Percentiles rank a stretch among this genome's conserved stretches.
phyloP scores from a whole-genome alignment of 169 alveolate species.

The Babesia bigemina region DNA sequence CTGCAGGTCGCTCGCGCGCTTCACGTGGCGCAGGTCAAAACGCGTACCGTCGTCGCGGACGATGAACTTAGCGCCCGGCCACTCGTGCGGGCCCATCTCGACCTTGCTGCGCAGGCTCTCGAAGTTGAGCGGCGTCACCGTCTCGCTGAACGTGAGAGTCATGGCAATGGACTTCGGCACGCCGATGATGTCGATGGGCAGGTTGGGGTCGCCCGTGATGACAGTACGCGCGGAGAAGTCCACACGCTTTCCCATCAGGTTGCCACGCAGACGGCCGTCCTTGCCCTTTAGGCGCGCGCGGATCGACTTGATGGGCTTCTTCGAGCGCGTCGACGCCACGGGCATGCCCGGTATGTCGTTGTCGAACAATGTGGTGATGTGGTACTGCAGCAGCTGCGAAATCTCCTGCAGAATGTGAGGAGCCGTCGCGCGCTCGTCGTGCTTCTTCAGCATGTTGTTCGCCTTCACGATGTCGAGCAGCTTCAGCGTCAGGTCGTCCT shows the following conservation, averaged over 20 bases:
- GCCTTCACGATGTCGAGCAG: slow-evolving; percentile 94
- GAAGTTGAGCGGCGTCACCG: slow-evolving; percentile 95
- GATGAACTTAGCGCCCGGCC: slow-evolving; percentile 98
- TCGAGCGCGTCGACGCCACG: slow-evolving; percentile 93
- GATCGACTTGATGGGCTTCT: slow-evolving; percentile 97
- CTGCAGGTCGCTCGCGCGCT: slow-evolving; percentile 85
- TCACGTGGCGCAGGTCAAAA: slow-evolving; percentile 86
- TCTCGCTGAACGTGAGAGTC: slow-evolving; percentile 98
- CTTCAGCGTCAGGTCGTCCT: slow-evolving; percentile 97
- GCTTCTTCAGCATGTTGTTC: slow-evolving; percentile 87
- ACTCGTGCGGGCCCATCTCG: slow-evolving; percentile 95
- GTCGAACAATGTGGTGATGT: slow-evolving; percentile 95
- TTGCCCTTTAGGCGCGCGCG: slow-evolving; percentile 98
- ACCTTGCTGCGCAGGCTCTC: slow-evolving; percentile 90
- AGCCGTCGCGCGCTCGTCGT: slow-evolving; percentile 89
- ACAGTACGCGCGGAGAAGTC: slow-evolving; percentile 99
- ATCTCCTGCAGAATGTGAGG: slow-evolving; percentile 91
- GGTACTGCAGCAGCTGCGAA: slow-evolving; percentile 91
- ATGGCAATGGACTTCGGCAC: slow-evolving; percentile 98
- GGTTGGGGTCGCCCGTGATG: slow-evolving; percentile 99
- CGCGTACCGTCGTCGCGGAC: slow-evolving; percentile 93
- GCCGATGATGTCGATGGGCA: slow-evolving; percentile 93
- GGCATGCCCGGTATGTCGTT: slow-evolving; percentile 97
- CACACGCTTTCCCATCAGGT: slow-evolving; percentile 99
- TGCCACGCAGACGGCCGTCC: slow-evolving; percentile 99